Evolutionary conservation across 139 green algal genomes (phyloP).

Genomic region (Closterium sp.): DNA sequence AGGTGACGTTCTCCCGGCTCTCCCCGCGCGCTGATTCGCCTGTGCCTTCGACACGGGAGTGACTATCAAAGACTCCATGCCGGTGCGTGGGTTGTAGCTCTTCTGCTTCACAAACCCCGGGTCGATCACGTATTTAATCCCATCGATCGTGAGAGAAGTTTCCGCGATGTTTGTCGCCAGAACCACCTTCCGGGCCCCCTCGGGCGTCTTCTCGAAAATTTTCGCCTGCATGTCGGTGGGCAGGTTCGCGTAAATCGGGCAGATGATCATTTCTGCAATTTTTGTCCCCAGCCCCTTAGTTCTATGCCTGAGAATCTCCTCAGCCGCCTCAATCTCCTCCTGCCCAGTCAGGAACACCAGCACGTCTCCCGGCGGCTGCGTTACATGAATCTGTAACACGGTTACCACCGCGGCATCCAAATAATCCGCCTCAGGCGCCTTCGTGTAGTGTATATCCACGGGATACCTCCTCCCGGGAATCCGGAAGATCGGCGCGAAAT

Average conservation of each 20-base stretch:
- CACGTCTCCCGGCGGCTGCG: slow-evolving; percentile 77
- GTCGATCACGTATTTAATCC: slow-evolving; percentile 95
- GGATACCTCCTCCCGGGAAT: slow-evolving; percentile 87
- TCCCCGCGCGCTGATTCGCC: slow-evolving; percentile 73
- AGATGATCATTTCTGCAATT: slow-evolving; percentile 93
- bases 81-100: slow-evolving; percentile 89
- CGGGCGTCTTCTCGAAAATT: slow-evolving; percentile 94
- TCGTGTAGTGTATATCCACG: slow-evolving; percentile 97
- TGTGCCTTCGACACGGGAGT: slow-evolving; percentile 86
- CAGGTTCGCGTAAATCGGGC: slow-evolving; percentile 96
- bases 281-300: slow-evolving; percentile 80
- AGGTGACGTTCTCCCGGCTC: slow-evolving; percentile 58
- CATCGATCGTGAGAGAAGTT: slow-evolving; percentile 95
- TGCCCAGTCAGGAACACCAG: slow-evolving; percentile 96
- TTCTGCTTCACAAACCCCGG: slow-evolving; percentile 97
- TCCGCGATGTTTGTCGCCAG: slow-evolving; percentile 99
- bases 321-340: slow-evolving; percentile 94
- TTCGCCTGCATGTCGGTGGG: slow-evolving; percentile 87
- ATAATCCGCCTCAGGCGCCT: slow-evolving; percentile 85
- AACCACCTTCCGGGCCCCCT: slow-evolving; percentile 77
- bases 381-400: slow-evolving; percentile 83
- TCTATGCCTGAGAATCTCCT: slow-evolving; percentile 88
- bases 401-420: slow-evolving; percentile 81
- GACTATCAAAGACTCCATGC: slow-evolving; percentile 95
- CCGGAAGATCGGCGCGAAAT: slow-evolving; percentile 92